Evolutionary conservation across 176 grass and related monocot species (phyloP), one percentile per base, ranked within the genome.

Genomic region (Eragrostis curvula): DNA sequence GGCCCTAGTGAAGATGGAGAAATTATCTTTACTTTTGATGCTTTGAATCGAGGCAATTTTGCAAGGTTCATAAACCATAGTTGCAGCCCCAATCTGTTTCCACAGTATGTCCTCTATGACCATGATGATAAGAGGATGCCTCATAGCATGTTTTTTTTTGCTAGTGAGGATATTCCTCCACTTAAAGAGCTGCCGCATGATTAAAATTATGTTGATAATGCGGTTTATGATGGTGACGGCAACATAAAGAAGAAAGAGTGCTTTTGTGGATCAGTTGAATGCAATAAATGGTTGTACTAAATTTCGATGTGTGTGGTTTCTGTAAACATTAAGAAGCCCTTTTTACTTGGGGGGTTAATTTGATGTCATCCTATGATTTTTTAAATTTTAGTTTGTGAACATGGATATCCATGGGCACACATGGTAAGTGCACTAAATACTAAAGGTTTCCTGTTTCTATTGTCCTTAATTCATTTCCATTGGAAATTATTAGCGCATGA

Each of bases 31-130:
- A 28, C 79, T 29, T 24, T 88, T 65, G 88, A 91, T 84, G 85
- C 83, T 39, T 28, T 76, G 12, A 79, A 81, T 30, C 29, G 64
- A 17, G 88, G 85, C 12, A 94, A 89, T 66, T 65, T 94, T 52
- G 86, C 79, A 53, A 78, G 83, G 69, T 94, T 88, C 66, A 88
- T 94, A 30, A 91, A 88, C 25, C 92, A 94, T 76, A 84, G 79
- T 15, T 91, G 92, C 74, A 71, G 56, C 52, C 79, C 89, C 9
- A 94, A 94, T 79, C 79, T 94, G 57, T 87, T 66, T 47, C 59
- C 83, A 41, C 89, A 91, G 25, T 74, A 91, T 78, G 62, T 94
- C 24, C 79, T 94, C 24, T 86, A 86, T 81, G 89, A 94, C 30
- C 92, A 94, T 64, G 89, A 91, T 24, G 68, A 91, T 45, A 88